Base-by-base conservation (phyloP, 2,329 filamentous ascomycete species). In the Ascocoryne sarcoides region DNA sequence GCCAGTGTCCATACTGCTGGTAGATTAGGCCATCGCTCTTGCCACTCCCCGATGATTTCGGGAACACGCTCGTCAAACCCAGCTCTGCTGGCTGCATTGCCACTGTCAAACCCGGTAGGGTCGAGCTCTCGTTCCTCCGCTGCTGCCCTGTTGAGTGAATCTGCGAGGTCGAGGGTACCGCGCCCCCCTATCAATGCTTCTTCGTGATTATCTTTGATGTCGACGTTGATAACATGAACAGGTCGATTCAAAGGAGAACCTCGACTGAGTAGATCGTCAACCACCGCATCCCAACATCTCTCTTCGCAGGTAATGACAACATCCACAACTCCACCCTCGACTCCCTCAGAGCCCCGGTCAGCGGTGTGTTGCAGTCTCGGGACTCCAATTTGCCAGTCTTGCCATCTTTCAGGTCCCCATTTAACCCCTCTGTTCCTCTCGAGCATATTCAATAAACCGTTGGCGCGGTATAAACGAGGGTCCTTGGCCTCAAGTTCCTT, bases 201-300 rank as follows among this genome's bases (percentile, higher is more conserved):
- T 61, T 98, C 90, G 58, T 96, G 92, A 58, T 96, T 98, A 65
- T 98, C 92, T 62, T 84, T 90, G 58, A 98, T 98, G 60, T 98
- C 92, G 40, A 98, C 83, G 55, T 98, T 98, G 69, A 98, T 94
- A 42, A 98, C 86, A 60, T 98, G 92, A 0, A 98, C 92, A 0
- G 92, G 89, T 2, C 87, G 72, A 62, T 98, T 98, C 42, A 98
- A 69, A 3, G 85, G 83, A 0, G 83, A 79, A 5, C 90, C 92
- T 47, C 93, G 77, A 54, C 79, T 84, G 47, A 95, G 76, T 38
- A 98, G 69, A 60, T 98, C 90, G 55, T 98, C 92, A 9, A 98
- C 75, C 23, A 98, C 92, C 4, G 92, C 89, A 63, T 98, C 92
- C 87, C 93, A 98, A 60, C 92, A 98, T 45, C 92, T 74, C 65